These are phyloP conservation scores for Salix udensis DNA, from an alignment of 345 rosid genomes.

Conservation along the genomic window DNA sequence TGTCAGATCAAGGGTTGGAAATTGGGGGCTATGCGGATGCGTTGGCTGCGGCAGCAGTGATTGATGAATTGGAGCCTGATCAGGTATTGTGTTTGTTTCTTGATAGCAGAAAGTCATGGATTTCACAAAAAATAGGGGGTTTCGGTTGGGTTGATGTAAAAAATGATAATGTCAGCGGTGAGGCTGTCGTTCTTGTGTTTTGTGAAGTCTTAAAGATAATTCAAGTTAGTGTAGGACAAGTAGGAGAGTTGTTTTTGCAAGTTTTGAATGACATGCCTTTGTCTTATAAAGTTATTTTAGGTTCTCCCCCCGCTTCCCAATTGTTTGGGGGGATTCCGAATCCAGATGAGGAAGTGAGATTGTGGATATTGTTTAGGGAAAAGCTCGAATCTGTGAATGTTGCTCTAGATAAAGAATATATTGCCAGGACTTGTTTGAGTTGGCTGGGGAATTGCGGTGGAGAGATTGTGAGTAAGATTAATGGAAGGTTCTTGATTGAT, in stretches of 20 bases:
- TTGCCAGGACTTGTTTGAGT: slow-evolving; percentile 57
- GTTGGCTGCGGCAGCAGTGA: slow-evolving; percentile 75
- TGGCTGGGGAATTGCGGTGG: slow-evolving; percentile 82
- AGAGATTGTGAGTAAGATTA: slow-evolving; percentile 56
- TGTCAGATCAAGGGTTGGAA: slow-evolving; percentile 60
- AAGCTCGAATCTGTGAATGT: slow-evolving; percentile 57
- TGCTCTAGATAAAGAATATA: slow-evolving; percentile 48
- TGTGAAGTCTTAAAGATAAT: slow-evolving; percentile 71
- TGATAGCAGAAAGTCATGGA: slow-evolving; percentile 76
- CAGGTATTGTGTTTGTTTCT: slow-evolving; percentile 68
- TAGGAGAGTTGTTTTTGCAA: slow-evolving; percentile 84
- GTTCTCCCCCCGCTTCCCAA: slow-evolving; percentile 91
- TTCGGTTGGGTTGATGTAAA: slow-evolving; percentile 37
- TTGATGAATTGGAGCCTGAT: slow-evolving; percentile 73
- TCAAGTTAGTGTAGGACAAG: slow-evolving; percentile 83
- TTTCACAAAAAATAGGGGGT: slow-evolving; percentile 59
- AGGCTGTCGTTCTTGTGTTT: slow-evolving; percentile 50
- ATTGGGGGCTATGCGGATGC: slow-evolving; percentile 77
- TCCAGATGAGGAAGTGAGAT: slow-evolving; percentile 81
- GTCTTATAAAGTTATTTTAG: slow-evolving; percentile 77
- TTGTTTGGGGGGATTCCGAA: slow-evolving; percentile 92
- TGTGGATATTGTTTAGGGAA: slow-evolving; percentile 89
- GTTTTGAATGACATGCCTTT: slow-evolving; percentile 86
- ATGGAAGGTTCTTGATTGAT: slow-evolving; percentile 62
- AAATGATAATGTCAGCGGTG: slow-evolving; percentile 12